Conservation (phyloP, 129 eudicot species). For the Dittrichia graveolens region DNA sequence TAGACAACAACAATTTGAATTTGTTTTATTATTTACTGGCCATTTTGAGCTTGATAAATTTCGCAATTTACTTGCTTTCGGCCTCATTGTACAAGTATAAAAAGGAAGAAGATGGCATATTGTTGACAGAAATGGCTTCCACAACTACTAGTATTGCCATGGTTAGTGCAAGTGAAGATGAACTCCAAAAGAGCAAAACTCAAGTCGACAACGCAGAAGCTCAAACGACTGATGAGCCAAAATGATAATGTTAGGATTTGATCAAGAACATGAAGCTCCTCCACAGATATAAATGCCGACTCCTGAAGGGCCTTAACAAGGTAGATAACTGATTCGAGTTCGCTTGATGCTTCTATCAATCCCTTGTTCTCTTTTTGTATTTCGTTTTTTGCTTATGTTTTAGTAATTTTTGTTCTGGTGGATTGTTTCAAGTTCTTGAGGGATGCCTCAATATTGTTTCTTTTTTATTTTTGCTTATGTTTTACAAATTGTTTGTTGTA, state of each 20-base stretch:
- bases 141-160: conserved; percentile 31
- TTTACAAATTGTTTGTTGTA: neutral
- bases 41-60: conserved; percentile 54
- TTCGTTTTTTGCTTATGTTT: neutral
- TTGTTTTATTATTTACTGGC: conserved; percentile 78
- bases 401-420: neutral
- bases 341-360: no score
- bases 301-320: neutral
- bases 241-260: conserved; percentile 17
- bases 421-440: neutral
- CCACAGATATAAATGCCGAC: conserved; percentile 17
- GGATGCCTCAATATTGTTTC: neutral
- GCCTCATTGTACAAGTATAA: conserved; percentile 68
- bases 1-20: conserved; percentile 52
- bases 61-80: conserved; percentile 50
- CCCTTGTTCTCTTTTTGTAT: no score
- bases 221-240: neutral
- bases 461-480: neutral
- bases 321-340: no score
- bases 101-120: conserved; percentile 36
- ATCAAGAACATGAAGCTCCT: conserved; percentile 17
- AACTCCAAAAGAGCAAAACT: conserved; percentile 4
- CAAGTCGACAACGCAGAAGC: conserved; percentile 22
- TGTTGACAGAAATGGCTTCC: conserved; percentile 28
- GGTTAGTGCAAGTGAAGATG: conserved; percentile 35